Conservation (phyloP, 2,329 filamentous ascomycete species). For the Phyllosticta citrichinensis region DNA sequence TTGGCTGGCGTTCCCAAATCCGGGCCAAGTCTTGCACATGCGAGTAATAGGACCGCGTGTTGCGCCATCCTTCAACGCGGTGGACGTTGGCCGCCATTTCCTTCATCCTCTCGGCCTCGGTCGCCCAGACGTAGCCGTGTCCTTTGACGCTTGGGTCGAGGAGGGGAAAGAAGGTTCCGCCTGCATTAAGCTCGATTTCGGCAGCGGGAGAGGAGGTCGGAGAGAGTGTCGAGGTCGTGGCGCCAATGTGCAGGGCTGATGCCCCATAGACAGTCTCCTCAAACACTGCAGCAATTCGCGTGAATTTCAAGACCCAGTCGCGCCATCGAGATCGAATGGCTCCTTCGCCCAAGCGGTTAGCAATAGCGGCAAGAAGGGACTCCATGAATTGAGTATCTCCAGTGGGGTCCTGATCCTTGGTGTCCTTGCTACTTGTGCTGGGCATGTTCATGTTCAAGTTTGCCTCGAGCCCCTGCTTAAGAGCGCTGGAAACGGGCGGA, state of each 20-base stretch:
- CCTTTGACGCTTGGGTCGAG: constrained; percentile 50
- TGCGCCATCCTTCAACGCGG: constrained; percentile 93
- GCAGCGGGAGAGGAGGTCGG: constrained; percentile 2
- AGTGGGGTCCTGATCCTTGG: constrained; percentile 54
- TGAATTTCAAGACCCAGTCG: constrained; percentile 90
- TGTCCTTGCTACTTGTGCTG: constrained; percentile 23
- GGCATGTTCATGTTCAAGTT: constrained; percentile 21
- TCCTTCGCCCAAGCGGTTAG: constrained; percentile 72
- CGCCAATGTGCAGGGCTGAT: constrained; percentile 76
- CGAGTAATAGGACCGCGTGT: constrained; percentile 88
- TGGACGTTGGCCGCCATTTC: constrained; percentile 88
- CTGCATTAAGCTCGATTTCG: neutral
- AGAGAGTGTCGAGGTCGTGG: constrained; percentile 42
- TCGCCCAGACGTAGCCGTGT: constrained; percentile 91
- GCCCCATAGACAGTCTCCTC: constrained; percentile 94
- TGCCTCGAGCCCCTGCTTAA: constrained; percentile 23
- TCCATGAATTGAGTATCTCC: constrained; percentile 86
- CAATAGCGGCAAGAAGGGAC: constrained; percentile 72
- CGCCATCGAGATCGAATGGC: constrained; percentile 88
- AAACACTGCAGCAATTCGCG: constrained; percentile 82
- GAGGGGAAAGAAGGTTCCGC: constrained; percentile 1
- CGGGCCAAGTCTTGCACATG: constrained; percentile 59
- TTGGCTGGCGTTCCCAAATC: constrained; percentile 40
- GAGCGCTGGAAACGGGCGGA: constrained; percentile 1
- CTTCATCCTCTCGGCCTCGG: constrained; percentile 67